phyloP scores from a whole-genome alignment of 225 moss, liverwort and hornwort species.

The Polytrichum commune region DNA sequence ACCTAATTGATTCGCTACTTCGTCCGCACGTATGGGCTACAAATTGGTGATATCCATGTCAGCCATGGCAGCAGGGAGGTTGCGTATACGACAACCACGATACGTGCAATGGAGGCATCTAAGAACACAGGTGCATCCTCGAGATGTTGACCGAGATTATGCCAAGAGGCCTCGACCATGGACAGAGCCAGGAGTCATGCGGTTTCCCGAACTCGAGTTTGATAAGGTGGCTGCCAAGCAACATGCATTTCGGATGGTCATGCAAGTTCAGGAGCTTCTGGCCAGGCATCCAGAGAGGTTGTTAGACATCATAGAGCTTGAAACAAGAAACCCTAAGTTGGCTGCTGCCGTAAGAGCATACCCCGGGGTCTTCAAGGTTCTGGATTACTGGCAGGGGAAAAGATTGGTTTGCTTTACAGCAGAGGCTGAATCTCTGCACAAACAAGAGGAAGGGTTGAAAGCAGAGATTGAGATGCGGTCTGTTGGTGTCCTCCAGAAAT shows the following conservation, averaged over 20 bases:
- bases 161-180: slow-evolving; percentile 11
- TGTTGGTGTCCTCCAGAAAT: slow-evolving; percentile 33
- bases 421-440: slow-evolving; percentile 42
- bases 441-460: slow-evolving; percentile 28
- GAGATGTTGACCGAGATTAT: slow-evolving; percentile 1
- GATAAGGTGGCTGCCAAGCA: slow-evolving; percentile 29
- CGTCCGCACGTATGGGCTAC: too few species aligned
- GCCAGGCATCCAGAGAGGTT: slow-evolving; percentile 20
- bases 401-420: slow-evolving; percentile 39
- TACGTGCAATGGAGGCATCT: slow-evolving; percentile 13
- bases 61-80: slow-evolving; percentile 20
- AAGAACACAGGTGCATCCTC: slow-evolving; percentile 38
- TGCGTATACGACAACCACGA: slow-evolving; percentile 12
- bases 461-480: slow-evolving; percentile 28
- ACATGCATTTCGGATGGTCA: slow-evolving; percentile 21
- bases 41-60: slow-evolving; percentile 22
- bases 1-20: too few species aligned
- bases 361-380: slow-evolving; percentile 41
- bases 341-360: slow-evolving; percentile 11
- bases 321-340: slow-evolving; percentile 10
- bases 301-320: slow-evolving; percentile 42
- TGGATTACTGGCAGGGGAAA: slow-evolving; percentile 20
- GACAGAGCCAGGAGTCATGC: slow-evolving; percentile 32
- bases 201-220: slow-evolving; percentile 24
- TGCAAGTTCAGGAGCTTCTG: slow-evolving; percentile 34